A percentile compares a stretch with the other conserved stretches of the same genome.
These are phyloP conservation scores for Zygosaccharomyces gambellarensis DNA, from an alignment of 805 yeast species.

Conservation along the genomic window DNA sequence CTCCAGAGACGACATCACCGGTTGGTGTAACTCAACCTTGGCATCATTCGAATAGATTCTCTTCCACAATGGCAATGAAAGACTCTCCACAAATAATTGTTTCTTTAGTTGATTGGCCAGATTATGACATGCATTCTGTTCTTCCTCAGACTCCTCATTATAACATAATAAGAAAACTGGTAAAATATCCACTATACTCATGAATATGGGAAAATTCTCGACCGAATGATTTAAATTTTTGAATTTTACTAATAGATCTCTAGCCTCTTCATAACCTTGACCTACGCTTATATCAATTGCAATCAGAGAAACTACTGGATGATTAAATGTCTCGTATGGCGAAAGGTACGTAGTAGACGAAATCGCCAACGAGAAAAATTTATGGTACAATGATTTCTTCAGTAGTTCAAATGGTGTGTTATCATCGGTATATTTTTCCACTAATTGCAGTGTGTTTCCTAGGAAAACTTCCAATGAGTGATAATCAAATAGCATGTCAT, in stretches of 20 bases:
- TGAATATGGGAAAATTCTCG: conserved; percentile 49
- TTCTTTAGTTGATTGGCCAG: conserved; percentile 40
- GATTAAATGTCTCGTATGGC: conserved; percentile 81
- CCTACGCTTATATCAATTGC: conserved; percentile 44
- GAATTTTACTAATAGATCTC: conserved; percentile 51
- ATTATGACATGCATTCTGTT: conserved; percentile 40
- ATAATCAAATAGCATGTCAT: conserved; percentile 33
- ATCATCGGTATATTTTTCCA: conserved; percentile 26
- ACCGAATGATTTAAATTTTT: conserved; percentile 38
- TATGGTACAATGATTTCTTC: conserved; percentile 49
- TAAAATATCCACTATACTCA: conserved; percentile 59
- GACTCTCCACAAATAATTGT: conserved; percentile 37
- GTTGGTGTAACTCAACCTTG: conserved; percentile 27
- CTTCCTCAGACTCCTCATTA: conserved; percentile 42
- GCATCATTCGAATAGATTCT: conserved; percentile 5
- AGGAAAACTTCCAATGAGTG: conserved; percentile 38
- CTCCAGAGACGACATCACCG: conserved; percentile 29
- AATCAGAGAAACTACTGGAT: conserved; percentile 74
- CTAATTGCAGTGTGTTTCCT: conserved; percentile 30
- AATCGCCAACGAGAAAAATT: conserved; percentile 49
- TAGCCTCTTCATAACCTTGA: conserved; percentile 45
- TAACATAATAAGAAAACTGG: conserved; percentile 50
- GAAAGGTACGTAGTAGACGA: conserved; percentile 57
- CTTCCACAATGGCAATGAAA: conserved; percentile 30
- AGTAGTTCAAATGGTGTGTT: conserved; percentile 31